Evolutionary conservation across 176 grass and related monocot genomes (phyloP), one percentile per base, ranked within the genome.

Genomic region (Bolboschoenus planiculmis): DNA sequence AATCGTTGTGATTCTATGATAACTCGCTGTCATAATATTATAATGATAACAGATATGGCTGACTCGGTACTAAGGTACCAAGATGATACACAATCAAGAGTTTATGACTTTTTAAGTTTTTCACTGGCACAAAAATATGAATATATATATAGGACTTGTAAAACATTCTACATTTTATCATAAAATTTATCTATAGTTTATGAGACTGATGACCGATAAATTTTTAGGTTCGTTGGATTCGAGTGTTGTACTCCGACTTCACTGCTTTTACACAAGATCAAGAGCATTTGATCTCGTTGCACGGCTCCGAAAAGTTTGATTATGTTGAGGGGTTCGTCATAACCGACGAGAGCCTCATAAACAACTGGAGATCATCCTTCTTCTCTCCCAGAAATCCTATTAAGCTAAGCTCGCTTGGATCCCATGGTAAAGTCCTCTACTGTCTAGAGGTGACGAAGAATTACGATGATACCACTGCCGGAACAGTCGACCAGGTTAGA

Each of bases 331-430:
- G 96, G 35, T 93, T 99, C 75, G 96, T 99, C 37, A 90, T 95
- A 39, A 89, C 90, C 37, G 92, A 93, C 82, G 96, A 99, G 66
- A 93, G 92, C 33, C 87, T 95, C 47, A 95, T 99, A 88, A 99
- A 99, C 89, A 99, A 95, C 86, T 95, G 96, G 96, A 87, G 96
- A 54, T 99, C 96, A 10, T 99, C 96, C 75, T 99, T 99, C 87
- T 99, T 99, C 96, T 99, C 96, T 36, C 91, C 90, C 4, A 86
- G 87, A 88, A 99, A 99, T 78, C 90, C 96, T 0, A 91, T 99
- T 16, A 99, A 99, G 84, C 65, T 93, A 63, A 91, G 83, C 91
- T 93, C 96, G 50, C 83, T 99, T 29, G 87, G 86, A 26, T 71
- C 55, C 89, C 84, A 87, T 84, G 66, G 78, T 76, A 86, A 84